A percentile compares a stretch with the other conserved stretches of the same genome.
phyloP scores from a whole-genome alignment of 805 yeast genomes.

The Wickerhamiella alocasiicola region DNA sequence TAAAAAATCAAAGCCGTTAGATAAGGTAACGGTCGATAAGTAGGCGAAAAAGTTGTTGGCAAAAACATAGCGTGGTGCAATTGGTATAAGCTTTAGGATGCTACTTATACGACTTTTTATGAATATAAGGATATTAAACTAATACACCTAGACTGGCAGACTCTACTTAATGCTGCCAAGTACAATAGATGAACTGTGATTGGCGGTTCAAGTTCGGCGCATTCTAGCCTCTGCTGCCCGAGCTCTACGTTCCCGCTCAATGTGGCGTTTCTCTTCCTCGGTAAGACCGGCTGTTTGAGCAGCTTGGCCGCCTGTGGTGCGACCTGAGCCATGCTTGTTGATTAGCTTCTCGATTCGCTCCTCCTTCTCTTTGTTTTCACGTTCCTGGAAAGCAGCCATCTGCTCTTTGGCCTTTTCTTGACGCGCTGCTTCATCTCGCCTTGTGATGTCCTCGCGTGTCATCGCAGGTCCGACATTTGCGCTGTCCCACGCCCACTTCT shows the following conservation, averaged over 20 bases:
- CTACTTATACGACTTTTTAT: too few relatives aligned
- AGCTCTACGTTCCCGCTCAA: constrained; percentile 91
- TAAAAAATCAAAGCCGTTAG: too few relatives aligned
- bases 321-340: constrained; percentile 21
- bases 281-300: constrained; percentile 38
- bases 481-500: constrained; percentile 56
- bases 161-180: too few relatives aligned
- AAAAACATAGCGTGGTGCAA: too few relatives aligned
- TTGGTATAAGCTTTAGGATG: too few relatives aligned
- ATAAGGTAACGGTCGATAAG: too few relatives aligned
- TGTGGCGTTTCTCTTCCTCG: constrained; percentile 58
- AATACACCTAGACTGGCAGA: too few relatives aligned
- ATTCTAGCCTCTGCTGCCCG: constrained; percentile 91
- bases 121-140: too few relatives aligned
- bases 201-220: constrained; percentile 21
- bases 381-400: constrained; percentile 12
- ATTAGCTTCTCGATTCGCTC: constrained; percentile 20
- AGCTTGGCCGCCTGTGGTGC: constrained; percentile 17
- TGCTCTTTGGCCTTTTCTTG: constrained; percentile 14
- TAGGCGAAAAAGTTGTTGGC: too few relatives aligned
- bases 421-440: constrained; percentile 21
- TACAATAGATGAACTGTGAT: too few relatives aligned
- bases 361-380: constrained; percentile 16
- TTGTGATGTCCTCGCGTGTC: constrained; percentile 25
- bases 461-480: constrained; percentile 52